Conservation (phyloP, 331 rosid genomes). For the Cydonia oblonga region DNA sequence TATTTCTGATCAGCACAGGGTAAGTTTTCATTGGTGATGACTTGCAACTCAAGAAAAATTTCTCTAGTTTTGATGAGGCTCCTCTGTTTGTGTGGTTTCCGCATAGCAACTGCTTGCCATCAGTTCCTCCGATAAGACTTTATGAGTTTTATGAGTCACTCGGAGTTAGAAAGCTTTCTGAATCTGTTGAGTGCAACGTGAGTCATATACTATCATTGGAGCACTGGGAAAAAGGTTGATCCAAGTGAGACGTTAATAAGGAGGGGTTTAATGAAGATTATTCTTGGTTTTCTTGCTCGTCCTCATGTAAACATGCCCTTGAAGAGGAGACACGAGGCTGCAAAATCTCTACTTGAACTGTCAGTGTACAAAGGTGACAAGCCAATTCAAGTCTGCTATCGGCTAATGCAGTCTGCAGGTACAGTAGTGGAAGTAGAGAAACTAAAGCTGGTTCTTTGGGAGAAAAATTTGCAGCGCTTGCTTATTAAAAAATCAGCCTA, state of each 20-base stretch:
- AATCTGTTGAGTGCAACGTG: slow-evolving; percentile 1
- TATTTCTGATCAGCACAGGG: slow-evolving; percentile 3
- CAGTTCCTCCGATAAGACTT: neutral
- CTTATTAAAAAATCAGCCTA: neutral
- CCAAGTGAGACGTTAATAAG: neutral
- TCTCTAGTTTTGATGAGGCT: neutral
- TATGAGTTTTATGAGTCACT: neutral
- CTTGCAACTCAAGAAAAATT: neutral
- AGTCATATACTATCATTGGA: neutral
- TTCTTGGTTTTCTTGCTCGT: slow-evolving; percentile 4
- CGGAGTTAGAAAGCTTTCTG: slow-evolving; percentile 1
- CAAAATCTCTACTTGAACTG: neutral
- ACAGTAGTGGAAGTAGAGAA: neutral
- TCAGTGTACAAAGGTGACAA: neutral
- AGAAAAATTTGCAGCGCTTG: neutral
- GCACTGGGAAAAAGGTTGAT: neutral
- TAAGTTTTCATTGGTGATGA: neutral
- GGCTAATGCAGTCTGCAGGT: neutral
- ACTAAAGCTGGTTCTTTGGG: slow-evolving; percentile 13
- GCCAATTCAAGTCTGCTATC: neutral
- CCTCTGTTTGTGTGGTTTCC: slow-evolving; percentile 13
- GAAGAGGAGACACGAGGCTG: neutral
- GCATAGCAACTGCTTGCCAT: neutral
- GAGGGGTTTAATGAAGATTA: slow-evolving; percentile 5
- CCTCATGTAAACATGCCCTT: neutral